A percentile compares a stretch with the other conserved stretches of the same genome.
Evolutionary conservation across 176 grass and related monocot species (phyloP).

Genomic region (Oryza meridionalis): DNA sequence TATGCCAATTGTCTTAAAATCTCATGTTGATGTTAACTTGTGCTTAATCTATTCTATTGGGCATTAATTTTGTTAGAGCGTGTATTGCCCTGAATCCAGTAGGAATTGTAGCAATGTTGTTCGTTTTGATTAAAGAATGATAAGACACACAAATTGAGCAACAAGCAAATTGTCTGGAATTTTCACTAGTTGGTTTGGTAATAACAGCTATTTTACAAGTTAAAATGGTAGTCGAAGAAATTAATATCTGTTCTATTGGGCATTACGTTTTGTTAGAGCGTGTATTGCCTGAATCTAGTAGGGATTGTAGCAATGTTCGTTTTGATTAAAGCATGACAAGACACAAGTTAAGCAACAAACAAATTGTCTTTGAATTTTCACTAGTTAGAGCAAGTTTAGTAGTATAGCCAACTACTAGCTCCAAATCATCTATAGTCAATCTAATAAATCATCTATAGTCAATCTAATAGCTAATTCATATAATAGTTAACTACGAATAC

Average conservation of each 20-base stretch:
- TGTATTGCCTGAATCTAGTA: not conserved
- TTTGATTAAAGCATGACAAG: not conserved
- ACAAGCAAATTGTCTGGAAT: not conserved
- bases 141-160: not conserved
- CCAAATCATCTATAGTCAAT: no score
- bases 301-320: not conserved
- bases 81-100: not conserved
- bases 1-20: not conserved
- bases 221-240: not conserved
- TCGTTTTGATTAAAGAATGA: not conserved
- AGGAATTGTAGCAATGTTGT: not conserved
- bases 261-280: not conserved
- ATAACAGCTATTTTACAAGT: not conserved
- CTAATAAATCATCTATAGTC: no score
- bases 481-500: no score
- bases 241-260: not conserved
- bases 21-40: not conserved
- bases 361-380: not conserved
- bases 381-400: no score
- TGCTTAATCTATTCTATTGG: not conserved
- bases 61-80: not conserved
- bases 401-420: no score
- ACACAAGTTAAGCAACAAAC: not conserved
- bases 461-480: no score
- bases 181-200: not conserved